phyloP scores from a whole-genome alignment of 2,329 filamentous ascomycete species.

The Penicillium sp. region DNA sequence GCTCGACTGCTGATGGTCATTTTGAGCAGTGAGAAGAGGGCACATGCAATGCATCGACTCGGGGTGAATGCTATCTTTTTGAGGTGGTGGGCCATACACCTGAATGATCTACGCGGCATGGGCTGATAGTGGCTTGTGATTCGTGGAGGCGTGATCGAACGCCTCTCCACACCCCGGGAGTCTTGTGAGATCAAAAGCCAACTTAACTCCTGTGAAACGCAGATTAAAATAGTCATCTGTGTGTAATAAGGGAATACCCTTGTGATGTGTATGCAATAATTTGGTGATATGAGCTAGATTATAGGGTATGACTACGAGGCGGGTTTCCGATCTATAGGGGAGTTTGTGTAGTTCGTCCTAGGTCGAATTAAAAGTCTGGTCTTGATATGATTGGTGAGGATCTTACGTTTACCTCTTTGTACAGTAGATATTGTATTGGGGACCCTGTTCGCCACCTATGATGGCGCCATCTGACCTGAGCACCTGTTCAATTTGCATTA shows the following conservation, averaged over 20 bases:
- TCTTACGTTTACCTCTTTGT: neutral
- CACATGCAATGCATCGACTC: neutral
- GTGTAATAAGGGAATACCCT: neutral
- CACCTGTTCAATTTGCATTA: too few species aligned
- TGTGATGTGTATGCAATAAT: neutral
- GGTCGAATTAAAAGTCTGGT: too few species aligned
- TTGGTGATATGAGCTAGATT: neutral
- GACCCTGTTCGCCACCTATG: too few species aligned
- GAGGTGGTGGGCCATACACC: neutral
- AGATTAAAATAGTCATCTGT: neutral
- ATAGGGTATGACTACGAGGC: too few species aligned
- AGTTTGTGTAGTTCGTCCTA: too few species aligned
- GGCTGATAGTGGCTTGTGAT: neutral
- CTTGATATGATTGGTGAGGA: neutral
- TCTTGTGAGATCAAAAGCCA: neutral
- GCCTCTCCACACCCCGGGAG: neutral
- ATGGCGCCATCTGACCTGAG: too few species aligned
- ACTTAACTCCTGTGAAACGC: neutral
- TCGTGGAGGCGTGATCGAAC: conserved; percentile 1
- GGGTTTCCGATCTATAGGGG: too few species aligned
- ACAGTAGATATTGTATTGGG: neutral
- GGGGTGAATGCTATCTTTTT: neutral
- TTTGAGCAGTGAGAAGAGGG: neutral
- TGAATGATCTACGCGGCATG: conserved; percentile 2
- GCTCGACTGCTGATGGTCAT: neutral